phyloP scores from a whole-genome alignment of 2,329 filamentous ascomycete species.

The Metarhizium guizhouense region DNA sequence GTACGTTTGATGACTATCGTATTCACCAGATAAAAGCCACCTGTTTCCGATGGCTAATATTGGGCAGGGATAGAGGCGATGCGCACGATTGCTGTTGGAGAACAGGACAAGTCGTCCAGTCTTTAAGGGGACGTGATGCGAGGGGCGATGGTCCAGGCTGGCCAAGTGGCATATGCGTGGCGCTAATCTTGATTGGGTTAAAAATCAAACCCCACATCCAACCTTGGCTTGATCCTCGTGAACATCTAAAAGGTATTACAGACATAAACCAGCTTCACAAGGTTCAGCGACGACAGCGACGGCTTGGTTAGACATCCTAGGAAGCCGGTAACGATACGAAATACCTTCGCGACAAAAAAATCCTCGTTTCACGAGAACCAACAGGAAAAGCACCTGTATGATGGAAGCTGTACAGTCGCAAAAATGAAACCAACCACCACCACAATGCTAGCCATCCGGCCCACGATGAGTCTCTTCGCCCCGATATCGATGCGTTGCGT shows the following conservation, averaged over 20 bases:
- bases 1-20: background rate
- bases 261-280: background rate
- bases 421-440: conserved; percentile 37
- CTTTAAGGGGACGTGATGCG: conserved; percentile 27
- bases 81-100: background rate
- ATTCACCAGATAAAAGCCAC: background rate
- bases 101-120: conserved; percentile 1
- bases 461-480: conserved; percentile 17
- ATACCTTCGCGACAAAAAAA: background rate
- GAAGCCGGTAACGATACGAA: background rate
- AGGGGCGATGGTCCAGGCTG: conserved; percentile 17
- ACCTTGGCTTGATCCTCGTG: background rate
- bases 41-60: background rate
- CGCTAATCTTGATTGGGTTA: conserved; percentile 25
- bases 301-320: too few species aligned
- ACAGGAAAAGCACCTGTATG: conserved; percentile 14
- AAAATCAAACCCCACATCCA: conserved; percentile 17
- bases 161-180: conserved; percentile 33
- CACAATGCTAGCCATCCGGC: conserved; percentile 25
- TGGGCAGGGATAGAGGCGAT: background rate
- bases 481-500: conserved; percentile 6
- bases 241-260: background rate
- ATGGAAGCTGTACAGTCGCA: conserved; percentile 28
- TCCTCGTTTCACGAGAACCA: background rate
- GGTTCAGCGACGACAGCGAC: background rate